Evolutionary conservation across 2,329 filamentous ascomycete genomes (phyloP).

Genomic region (Mariannaea elegans): DNA sequence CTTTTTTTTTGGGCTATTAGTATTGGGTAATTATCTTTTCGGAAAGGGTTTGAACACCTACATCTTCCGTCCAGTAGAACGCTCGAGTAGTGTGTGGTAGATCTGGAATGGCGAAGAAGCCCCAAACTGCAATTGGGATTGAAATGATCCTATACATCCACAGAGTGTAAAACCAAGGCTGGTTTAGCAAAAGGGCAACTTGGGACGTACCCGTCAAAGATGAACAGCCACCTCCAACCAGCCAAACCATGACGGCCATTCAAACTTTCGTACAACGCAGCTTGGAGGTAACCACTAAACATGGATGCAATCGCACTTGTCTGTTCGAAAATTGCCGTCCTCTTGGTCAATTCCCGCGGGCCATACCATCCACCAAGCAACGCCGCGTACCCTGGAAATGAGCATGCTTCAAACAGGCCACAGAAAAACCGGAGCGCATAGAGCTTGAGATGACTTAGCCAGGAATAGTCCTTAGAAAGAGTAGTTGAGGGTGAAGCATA

Average conservation of each 20-base stretch:
- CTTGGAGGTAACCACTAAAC: constrained; percentile 46
- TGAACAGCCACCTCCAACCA: constrained; percentile 52
- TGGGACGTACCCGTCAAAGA: constrained; percentile 42
- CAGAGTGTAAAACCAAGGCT: neutral
- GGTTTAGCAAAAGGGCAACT: neutral
- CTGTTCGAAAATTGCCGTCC: constrained; percentile 39
- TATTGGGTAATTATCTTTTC: no score
- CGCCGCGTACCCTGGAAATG: constrained; percentile 35
- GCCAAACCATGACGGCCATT: constrained; percentile 43
- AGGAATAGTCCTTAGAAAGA: neutral
- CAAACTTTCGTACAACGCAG: constrained; percentile 45
- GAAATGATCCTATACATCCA: constrained; percentile 3
- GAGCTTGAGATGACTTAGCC: constrained; percentile 15
- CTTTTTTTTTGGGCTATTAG: neutral
- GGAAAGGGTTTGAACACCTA: no score
- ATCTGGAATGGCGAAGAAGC: constrained; percentile 13
- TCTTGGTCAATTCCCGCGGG: constrained; percentile 39
- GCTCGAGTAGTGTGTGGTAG: constrained; percentile 8
- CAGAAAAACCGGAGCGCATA: constrained; percentile 42
- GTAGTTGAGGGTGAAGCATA: neutral
- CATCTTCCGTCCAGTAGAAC: constrained; percentile 9
- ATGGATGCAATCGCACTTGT: constrained; percentile 35
- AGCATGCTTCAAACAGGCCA: constrained; percentile 39
- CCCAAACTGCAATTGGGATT: constrained; percentile 10
- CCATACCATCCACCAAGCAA: constrained; percentile 44